Conservation (phyloP, 23 red algal genomes). For the Gracilariopsis chorda region DNA sequence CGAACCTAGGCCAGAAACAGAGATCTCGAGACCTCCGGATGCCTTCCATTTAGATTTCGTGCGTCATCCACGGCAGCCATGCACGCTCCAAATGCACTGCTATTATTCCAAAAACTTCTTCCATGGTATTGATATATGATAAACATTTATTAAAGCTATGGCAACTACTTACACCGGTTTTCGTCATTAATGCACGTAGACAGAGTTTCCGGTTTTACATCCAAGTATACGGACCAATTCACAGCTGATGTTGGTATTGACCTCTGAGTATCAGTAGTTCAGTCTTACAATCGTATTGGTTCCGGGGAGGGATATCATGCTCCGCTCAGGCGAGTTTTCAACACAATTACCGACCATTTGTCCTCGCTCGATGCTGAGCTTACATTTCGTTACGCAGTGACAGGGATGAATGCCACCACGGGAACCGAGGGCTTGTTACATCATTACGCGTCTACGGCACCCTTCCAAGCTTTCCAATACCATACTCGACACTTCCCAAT, state of each 20-base stretch:
- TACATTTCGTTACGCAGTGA: not conserved
- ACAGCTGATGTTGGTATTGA: not conserved
- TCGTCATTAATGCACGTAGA: not conserved
- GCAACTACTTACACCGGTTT: not conserved
- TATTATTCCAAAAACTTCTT: too few species aligned
- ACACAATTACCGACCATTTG: not conserved
- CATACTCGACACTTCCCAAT: not conserved
- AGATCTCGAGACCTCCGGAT: too few species aligned
- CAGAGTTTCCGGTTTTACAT: not conserved
- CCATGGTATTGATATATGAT: not conserved
- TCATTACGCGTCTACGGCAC: not conserved
- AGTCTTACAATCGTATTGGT: not conserved
- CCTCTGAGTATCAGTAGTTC: not conserved
- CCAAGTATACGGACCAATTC: not conserved
- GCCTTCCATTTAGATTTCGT: too few species aligned
- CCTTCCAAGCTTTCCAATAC: not conserved
- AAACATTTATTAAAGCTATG: not conserved
- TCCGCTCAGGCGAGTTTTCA: not conserved
- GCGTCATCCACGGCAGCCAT: too few species aligned
- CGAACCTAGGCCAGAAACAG: too few species aligned
- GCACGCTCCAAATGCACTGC: too few species aligned
- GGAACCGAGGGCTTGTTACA: not conserved
- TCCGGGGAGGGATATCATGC: conserved; percentile 7
- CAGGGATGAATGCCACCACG: not conserved
- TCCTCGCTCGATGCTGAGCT: not conserved